Evolutionary conservation across 495 filamentous ascomycete genomes (phyloP).

Genomic region (Aspergillus bridgeri): DNA sequence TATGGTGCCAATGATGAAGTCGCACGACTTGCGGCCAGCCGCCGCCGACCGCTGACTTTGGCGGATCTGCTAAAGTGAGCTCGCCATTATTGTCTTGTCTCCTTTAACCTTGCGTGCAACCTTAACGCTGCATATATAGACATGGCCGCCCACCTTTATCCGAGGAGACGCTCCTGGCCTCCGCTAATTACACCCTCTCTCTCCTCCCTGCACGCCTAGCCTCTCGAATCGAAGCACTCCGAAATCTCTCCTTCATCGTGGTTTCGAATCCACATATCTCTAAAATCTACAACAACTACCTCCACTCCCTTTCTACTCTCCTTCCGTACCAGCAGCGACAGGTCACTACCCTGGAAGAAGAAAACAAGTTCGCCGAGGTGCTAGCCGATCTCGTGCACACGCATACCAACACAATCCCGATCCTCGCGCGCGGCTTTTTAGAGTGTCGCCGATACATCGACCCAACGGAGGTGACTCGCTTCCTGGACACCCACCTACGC

Average conservation of each 20-base stretch:
- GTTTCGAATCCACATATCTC: conserved; percentile 92
- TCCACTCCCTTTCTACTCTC: conserved; percentile 84
- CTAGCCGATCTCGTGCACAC: conserved; percentile 91
- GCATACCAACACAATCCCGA: conserved; percentile 89
- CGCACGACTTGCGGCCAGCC: conserved; percentile 69
- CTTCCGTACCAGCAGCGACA: conserved; percentile 74
- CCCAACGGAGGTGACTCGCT: conserved; percentile 73
- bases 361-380: conserved; percentile 84
- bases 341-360: conserved; percentile 82
- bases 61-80: conserved; percentile 82
- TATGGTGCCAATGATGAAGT: conserved; percentile 68
- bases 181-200: conserved; percentile 91
- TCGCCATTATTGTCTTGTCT: not conserved
- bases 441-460: conserved; percentile 87
- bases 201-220: conserved; percentile 92
- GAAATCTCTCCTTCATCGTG: conserved; percentile 95
- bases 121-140: conserved; percentile 41
- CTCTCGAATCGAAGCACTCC: conserved; percentile 84
- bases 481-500: conserved; percentile 90
- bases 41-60: conserved; percentile 76
- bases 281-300: conserved; percentile 90
- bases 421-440: conserved; percentile 85
- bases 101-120: not conserved
- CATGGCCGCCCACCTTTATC: conserved; percentile 89
- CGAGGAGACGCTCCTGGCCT: conserved; percentile 71